Evolutionary conservation across 2,329 filamentous ascomycete species (phyloP).

Genomic region (Penicillium hesseltinei): DNA sequence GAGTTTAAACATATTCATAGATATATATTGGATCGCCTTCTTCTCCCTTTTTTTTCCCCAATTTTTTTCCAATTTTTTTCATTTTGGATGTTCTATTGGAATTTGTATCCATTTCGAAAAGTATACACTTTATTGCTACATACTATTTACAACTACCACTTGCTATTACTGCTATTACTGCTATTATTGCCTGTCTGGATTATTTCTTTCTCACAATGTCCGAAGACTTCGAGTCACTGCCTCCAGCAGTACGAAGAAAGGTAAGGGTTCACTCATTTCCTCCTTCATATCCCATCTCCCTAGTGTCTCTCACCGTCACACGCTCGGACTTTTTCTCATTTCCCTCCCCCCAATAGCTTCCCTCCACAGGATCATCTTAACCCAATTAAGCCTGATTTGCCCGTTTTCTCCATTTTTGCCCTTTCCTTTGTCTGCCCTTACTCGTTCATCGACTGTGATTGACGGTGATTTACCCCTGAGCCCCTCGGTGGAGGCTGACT

Average conservation of each 20-base stretch:
- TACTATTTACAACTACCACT: too few relatives aligned
- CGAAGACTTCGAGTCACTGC: constrained; percentile 52
- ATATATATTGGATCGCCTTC: too few relatives aligned
- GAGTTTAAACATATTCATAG: neutral
- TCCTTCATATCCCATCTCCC: neutral
- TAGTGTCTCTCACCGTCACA: neutral
- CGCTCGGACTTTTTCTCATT: constrained; percentile 1
- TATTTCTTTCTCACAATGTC: neutral
- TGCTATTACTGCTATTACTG: too few relatives aligned
- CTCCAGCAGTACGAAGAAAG: constrained; percentile 57
- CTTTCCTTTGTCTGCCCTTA: neutral
- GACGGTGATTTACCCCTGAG: constrained; percentile 14
- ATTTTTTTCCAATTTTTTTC: neutral
- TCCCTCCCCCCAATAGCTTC: constrained; percentile 10
- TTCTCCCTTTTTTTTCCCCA: too few relatives aligned
- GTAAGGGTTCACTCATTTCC: constrained; percentile 43
- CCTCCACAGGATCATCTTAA: constrained; percentile 5
- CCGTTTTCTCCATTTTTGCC: neutral
- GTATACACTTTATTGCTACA: too few relatives aligned
- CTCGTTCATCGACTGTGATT: neutral
- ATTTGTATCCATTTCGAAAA: too few relatives aligned
- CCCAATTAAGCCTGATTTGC: neutral
- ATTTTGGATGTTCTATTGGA: neutral
- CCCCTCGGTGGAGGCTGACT: constrained; percentile 8
- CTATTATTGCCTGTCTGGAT: too few relatives aligned